Conservation (phyloP, 352 stramenopile species). For the Detonula confervacea region DNA sequence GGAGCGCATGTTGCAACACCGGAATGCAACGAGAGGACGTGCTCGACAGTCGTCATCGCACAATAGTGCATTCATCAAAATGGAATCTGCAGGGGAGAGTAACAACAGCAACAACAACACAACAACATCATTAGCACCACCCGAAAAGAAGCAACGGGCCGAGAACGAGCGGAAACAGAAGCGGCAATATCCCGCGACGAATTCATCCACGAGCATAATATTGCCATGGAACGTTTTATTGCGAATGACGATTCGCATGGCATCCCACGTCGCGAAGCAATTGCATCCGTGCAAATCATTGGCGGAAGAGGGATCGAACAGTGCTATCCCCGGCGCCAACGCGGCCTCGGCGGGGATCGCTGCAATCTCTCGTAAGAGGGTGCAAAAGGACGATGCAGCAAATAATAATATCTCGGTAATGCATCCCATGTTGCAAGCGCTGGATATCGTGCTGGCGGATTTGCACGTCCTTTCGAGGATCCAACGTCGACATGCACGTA, state of each 20-base stretch:
- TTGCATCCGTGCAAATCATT: background rate
- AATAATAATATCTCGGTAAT: constrained; percentile 5
- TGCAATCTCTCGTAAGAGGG: background rate
- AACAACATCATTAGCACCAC: too few species aligned
- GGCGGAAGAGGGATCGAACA: background rate
- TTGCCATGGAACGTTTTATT: constrained; percentile 57
- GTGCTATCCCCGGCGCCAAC: background rate
- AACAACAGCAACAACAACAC: too few species aligned
- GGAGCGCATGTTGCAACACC: constrained; percentile 23
- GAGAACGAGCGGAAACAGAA: too few species aligned
- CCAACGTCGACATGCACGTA: background rate
- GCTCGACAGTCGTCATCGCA: too few species aligned
- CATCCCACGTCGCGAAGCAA: constrained; percentile 31
- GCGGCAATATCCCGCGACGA: too few species aligned
- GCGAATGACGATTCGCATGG: constrained; percentile 48
- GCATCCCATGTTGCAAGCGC: constrained; percentile 36
- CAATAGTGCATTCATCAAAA: too few species aligned
- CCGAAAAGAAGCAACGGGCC: background rate
- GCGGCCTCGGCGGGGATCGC: background rate
- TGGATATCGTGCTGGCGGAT: constrained; percentile 36
- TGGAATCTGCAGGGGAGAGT: too few species aligned
- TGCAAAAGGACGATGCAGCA: constrained; percentile 3
- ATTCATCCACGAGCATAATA: too few species aligned
- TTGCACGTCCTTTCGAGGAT: constrained; percentile 32
- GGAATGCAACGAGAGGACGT: constrained; percentile 1